A percentile compares a stretch with the other conserved stretches of the same genome.
Conservation (phyloP, 1,139 yeast species). For the Nakaseomyces delphensis region DNA sequence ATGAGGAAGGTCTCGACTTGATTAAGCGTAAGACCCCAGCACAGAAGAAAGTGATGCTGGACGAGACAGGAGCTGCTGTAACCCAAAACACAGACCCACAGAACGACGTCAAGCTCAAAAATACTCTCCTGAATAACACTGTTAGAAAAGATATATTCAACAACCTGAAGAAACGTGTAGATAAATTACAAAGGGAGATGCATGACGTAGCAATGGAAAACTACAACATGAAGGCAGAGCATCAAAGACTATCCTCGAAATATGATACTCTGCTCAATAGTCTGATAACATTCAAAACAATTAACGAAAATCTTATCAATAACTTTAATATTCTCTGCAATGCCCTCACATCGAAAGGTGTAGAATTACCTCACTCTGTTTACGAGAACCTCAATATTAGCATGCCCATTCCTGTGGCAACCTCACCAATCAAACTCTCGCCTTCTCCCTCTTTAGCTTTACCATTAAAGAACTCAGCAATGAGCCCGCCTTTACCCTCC, state of each 20-base stretch:
- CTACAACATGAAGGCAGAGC: constrained; percentile 36
- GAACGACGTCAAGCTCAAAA: constrained; percentile 5
- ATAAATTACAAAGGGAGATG: constrained; percentile 38
- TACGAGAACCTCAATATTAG: constrained; percentile 12
- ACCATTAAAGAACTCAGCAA: constrained; percentile 8
- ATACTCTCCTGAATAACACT: constrained; percentile 17
- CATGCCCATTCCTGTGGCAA: constrained; percentile 8
- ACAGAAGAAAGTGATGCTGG: constrained; percentile 34
- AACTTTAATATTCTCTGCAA: constrained; percentile 44
- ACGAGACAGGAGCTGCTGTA: constrained; percentile 1
- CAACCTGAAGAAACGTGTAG: constrained; percentile 25
- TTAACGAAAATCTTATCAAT: constrained; percentile 48
- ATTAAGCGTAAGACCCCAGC: constrained; percentile 43
- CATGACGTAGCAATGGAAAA: constrained; percentile 38
- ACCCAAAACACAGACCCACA: background rate
- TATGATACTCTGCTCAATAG: constrained; percentile 59
- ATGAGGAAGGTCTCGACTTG: constrained; percentile 25
- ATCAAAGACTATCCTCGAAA: constrained; percentile 43
- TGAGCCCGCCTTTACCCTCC: constrained; percentile 10
- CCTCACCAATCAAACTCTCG: constrained; percentile 3
- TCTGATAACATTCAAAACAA: constrained; percentile 45
- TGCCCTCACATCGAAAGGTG: constrained; percentile 48
- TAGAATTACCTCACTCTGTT: constrained; percentile 50
- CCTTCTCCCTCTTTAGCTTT: constrained; percentile 1
- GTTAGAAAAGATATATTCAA: constrained; percentile 24